These are phyloP conservation scores for Papiliotrema nemorosa DNA, from an alignment of 1,284 basidiomycete species.

Conservation along the genomic window DNA sequence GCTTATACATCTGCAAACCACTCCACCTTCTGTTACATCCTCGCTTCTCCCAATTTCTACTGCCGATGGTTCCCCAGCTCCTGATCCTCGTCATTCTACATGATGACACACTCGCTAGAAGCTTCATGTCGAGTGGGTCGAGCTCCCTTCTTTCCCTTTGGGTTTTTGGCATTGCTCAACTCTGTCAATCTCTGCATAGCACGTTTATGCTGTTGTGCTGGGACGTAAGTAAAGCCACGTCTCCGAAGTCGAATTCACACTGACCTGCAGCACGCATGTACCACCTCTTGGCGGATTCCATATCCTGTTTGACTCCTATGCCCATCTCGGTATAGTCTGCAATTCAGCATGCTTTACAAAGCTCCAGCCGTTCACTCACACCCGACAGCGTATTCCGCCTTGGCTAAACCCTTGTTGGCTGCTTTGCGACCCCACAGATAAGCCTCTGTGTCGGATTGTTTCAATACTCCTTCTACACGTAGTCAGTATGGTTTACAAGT, in stretches of 20 bases:
- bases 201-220: conserved; percentile 45
- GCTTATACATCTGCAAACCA: no score
- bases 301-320: conserved; percentile 92
- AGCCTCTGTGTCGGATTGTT: conserved; percentile 96
- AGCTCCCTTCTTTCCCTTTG: conserved; percentile 48
- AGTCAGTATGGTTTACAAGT: neutral
- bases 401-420: conserved; percentile 86
- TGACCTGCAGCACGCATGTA: conserved; percentile 95
- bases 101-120: conserved; percentile 83
- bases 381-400: conserved; percentile 94
- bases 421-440: conserved; percentile 94
- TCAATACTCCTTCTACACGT: conserved; percentile 76
- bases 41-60: no score
- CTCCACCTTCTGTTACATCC: neutral
- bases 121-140: conserved; percentile 89
- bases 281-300: conserved; percentile 96
- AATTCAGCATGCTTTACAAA: neutral
- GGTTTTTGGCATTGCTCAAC: conserved; percentile 48
- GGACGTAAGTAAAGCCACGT: neutral
- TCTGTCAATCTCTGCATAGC: conserved; percentile 88
- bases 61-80: neutral
- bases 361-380: conserved; percentile 48
- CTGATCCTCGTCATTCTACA: conserved; percentile 51
- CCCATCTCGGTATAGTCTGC: conserved; percentile 90
- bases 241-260: no score